These are phyloP conservation scores for Lupinus albus DNA, from an alignment of 306 rosid genomes.

Conservation along the genomic window DNA sequence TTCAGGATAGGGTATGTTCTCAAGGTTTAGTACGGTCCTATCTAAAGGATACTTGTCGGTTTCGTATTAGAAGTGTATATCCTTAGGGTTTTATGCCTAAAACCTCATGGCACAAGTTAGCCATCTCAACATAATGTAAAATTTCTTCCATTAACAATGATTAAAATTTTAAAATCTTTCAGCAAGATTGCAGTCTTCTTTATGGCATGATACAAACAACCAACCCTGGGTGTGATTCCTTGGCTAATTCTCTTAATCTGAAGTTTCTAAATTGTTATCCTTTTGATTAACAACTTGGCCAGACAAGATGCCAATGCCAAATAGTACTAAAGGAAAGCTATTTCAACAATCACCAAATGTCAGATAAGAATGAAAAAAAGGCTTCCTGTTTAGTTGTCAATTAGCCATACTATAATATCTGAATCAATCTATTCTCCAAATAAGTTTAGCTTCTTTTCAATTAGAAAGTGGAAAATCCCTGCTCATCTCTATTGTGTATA, in stretches of 20 bases:
- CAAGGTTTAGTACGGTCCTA: not conserved
- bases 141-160: constrained; percentile 2
- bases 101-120: constrained; percentile 1
- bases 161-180: no score
- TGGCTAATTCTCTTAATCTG: no score
- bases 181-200: not conserved
- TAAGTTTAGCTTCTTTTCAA: not conserved
- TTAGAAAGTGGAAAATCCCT: constrained; percentile 1
- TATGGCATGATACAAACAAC: no score
- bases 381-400: not conserved
- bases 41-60: constrained; percentile 4
- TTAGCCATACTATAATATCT: not conserved
- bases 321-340: constrained; percentile 4
- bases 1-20: not conserved
- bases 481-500: not conserved
- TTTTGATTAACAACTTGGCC: constrained; percentile 22
- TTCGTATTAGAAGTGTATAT: constrained; percentile 17
- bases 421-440: constrained; percentile 14
- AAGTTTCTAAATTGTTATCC: not conserved
- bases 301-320: constrained; percentile 22
- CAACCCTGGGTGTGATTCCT: no score
- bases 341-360: constrained; percentile 18
- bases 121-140: constrained; percentile 15
- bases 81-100: constrained; percentile 11
- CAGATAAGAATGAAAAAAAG: not conserved